Evolutionary conservation across 495 filamentous ascomycete genomes (phyloP).

Genomic region (Daldinia concentrica): DNA sequence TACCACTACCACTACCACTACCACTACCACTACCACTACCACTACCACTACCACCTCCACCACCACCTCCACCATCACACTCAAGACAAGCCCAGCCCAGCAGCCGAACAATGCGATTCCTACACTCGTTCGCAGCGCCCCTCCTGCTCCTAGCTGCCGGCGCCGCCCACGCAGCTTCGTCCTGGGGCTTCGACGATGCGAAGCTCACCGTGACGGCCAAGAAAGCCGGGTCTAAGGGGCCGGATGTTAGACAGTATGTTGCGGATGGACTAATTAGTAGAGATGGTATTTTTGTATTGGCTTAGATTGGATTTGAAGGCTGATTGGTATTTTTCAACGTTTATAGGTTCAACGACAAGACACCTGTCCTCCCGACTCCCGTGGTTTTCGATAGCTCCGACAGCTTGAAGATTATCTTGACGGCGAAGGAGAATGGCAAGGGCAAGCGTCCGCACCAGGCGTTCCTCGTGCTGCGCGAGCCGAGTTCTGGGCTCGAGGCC

Average conservation of each 20-base stretch:
- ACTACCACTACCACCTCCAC: neutral
- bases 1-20: neutral
- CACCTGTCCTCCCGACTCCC: slow-evolving; percentile 66
- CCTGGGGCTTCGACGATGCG: slow-evolving; percentile 88
- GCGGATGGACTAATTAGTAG: no score
- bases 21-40: neutral
- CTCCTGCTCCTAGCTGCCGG: slow-evolving; percentile 58
- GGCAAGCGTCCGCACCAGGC: slow-evolving; percentile 90
- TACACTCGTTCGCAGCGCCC: slow-evolving; percentile 58
- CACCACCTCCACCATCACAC: neutral
- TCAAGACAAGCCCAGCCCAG: no score
- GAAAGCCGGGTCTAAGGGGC: slow-evolving; percentile 76
- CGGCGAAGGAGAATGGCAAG: slow-evolving; percentile 78
- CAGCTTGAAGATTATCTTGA: slow-evolving; percentile 82
- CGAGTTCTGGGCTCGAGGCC: slow-evolving; percentile 80
- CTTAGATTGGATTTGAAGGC: no score
- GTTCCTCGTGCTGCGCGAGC: slow-evolving; percentile 83
- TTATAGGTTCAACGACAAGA: slow-evolving; percentile 68
- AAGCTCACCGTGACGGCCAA: slow-evolving; percentile 77
- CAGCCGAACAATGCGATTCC: slow-evolving; percentile 57
- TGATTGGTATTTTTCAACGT: no score
- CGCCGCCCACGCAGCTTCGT: slow-evolving; percentile 68
- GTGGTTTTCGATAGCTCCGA: slow-evolving; percentile 74
- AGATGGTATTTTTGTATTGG: no score
- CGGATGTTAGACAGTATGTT: slow-evolving; percentile 60